Conservation (phyloP, 208 protist genomes). For the Leishmania martiniquensis region DNA sequence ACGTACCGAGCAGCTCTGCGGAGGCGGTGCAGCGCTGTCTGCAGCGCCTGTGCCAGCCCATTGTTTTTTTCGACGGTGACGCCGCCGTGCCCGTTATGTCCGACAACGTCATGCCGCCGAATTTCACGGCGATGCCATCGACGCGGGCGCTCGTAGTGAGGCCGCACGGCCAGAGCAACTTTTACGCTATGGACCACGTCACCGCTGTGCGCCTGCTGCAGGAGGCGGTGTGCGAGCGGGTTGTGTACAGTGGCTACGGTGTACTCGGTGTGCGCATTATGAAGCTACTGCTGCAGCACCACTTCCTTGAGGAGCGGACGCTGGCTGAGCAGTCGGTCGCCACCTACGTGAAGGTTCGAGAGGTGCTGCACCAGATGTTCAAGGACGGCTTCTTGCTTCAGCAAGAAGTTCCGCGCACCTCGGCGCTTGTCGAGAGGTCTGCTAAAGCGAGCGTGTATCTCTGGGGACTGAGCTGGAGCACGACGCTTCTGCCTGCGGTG, state of each 20-base stretch:
- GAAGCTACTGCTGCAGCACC: conserved; percentile 73
- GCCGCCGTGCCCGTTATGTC: conserved; percentile 11
- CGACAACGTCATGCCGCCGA: neutral
- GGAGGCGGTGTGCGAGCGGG: conserved; percentile 58
- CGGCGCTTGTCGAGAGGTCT: conserved; percentile 47
- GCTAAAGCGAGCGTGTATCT: conserved; percentile 70
- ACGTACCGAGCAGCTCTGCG: conserved; percentile 4
- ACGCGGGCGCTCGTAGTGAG: conserved; percentile 23
- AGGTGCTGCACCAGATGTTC: conserved; percentile 79
- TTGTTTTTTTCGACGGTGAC: conserved; percentile 23
- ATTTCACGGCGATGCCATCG: neutral
- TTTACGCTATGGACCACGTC: conserved; percentile 28
- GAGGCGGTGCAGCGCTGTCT: conserved; percentile 32
- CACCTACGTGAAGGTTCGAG: conserved; percentile 61
- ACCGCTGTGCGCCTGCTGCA: conserved; percentile 49
- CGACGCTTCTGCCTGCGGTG: conserved; percentile 45
- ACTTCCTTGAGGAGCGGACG: conserved; percentile 76
- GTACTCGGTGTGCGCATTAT: conserved; percentile 82
- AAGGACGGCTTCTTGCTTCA: conserved; percentile 69
- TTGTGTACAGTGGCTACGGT: conserved; percentile 77
- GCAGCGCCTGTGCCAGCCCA: conserved; percentile 33
- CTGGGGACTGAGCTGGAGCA: conserved; percentile 49
- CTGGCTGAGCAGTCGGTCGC: conserved; percentile 83
- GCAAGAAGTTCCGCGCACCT: conserved; percentile 70
- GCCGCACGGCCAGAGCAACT: conserved; percentile 14